Conservation (phyloP, 495 filamentous ascomycete species). For the Penicillium robsamsonii region DNA sequence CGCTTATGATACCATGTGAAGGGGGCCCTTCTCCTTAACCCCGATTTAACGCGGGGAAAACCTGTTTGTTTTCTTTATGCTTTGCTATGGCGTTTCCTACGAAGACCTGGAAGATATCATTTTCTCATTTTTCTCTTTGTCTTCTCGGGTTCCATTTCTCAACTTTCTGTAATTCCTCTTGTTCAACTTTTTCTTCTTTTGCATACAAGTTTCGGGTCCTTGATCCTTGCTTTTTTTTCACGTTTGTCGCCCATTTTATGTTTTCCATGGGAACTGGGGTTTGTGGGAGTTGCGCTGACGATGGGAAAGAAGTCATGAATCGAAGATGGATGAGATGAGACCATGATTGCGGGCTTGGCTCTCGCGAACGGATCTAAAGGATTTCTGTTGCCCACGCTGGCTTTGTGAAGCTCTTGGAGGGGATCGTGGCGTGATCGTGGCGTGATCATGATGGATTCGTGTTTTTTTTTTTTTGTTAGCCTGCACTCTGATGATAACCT, state of each 20-base stretch:
- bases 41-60: slow-evolving; percentile 7
- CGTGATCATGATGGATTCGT: slow-evolving; percentile 20
- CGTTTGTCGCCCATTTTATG: slow-evolving; percentile 9
- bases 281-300: slow-evolving; percentile 17
- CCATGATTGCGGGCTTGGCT: slow-evolving; percentile 14
- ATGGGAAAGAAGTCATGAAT: slow-evolving; percentile 20
- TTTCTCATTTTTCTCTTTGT: slow-evolving; percentile 13
- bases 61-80: slow-evolving; percentile 32
- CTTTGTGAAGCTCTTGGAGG: slow-evolving; percentile 7
- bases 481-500: slow-evolving; percentile 30
- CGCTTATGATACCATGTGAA: slow-evolving; percentile 49
- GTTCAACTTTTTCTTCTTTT: slow-evolving; percentile 14
- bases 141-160: slow-evolving; percentile 14
- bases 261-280: slow-evolving; percentile 9
- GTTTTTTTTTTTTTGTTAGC: slow-evolving; percentile 23
- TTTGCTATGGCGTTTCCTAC: slow-evolving; percentile 44
- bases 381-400: not conserved
- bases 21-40: slow-evolving; percentile 14
- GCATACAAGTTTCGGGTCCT: slow-evolving; percentile 11
- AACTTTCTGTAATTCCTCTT: slow-evolving; percentile 12
- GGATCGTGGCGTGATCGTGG: slow-evolving; percentile 13
- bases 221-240: slow-evolving; percentile 9
- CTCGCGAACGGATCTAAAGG: slow-evolving; percentile 5
- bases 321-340: slow-evolving; percentile 14
- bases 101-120: slow-evolving; percentile 37